Percentiles rank a stretch among this genome's conserved stretches.
Evolutionary conservation across 352 stramenopile species (phyloP).

Genomic region (Paralagenidium karlingii): DNA sequence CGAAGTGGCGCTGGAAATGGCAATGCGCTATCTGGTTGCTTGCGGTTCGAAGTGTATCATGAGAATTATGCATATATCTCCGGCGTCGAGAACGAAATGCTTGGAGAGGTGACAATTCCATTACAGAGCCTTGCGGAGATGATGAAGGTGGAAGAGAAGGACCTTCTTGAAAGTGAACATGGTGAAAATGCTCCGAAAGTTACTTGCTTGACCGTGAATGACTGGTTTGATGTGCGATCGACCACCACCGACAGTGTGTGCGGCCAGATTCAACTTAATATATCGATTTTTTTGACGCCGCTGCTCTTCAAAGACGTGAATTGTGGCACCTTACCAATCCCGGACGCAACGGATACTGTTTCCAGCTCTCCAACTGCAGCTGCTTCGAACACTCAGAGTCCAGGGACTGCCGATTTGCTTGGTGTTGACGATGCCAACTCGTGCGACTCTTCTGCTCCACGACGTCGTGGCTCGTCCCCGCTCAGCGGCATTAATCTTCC

Average conservation of each 20-base stretch:
- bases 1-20: background rate
- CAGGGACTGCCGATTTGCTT: no score
- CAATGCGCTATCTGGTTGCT: slow-evolving; percentile 26
- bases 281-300: slow-evolving; percentile 62
- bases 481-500: no score
- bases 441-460: no score
- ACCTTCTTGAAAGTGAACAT: slow-evolving; percentile 45
- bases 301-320: no score
- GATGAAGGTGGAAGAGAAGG: slow-evolving; percentile 45
- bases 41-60: slow-evolving; percentile 64
- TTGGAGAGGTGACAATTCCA: slow-evolving; percentile 61
- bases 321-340: background rate
- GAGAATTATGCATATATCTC: slow-evolving; percentile 70
- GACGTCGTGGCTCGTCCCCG: no score
- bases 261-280: slow-evolving; percentile 58
- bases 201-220: slow-evolving; percentile 48
- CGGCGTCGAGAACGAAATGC: slow-evolving; percentile 53
- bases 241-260: slow-evolving; percentile 37
- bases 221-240: slow-evolving; percentile 70
- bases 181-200: slow-evolving; percentile 32
- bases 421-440: no score
- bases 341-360: background rate
- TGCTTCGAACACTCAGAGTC: background rate
- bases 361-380: background rate
- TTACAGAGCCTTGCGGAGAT: background rate